These are phyloP conservation scores for Pterocarpus macrocarpus DNA, from an alignment of 306 rosid species.

Conservation along the genomic window DNA sequence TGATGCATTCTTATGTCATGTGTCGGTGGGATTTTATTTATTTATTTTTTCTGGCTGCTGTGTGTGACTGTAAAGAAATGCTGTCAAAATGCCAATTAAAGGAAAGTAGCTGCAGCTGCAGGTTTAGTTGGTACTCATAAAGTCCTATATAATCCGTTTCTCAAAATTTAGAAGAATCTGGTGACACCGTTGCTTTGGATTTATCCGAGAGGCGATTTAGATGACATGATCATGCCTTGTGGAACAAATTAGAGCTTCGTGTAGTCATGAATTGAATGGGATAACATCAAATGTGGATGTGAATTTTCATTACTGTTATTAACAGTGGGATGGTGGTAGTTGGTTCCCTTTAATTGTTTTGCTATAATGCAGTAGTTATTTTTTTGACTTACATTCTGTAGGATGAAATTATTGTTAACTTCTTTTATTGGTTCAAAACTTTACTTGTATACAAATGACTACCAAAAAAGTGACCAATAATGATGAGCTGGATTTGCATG, in stretches of 20 bases:
- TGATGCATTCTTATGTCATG: neutral
- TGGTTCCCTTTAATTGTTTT: constrained; percentile 12
- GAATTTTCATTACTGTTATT: constrained; percentile 8
- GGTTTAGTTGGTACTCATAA: neutral
- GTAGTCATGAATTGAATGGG: constrained; percentile 7
- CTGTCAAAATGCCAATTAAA: neutral
- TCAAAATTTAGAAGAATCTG: neutral
- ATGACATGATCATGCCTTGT: neutral
- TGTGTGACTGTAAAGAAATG: neutral
- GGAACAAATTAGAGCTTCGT: constrained; percentile 4
- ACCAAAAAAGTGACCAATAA: neutral
- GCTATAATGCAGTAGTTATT: neutral
- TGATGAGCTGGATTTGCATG: constrained; percentile 28
- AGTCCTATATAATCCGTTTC: neutral
- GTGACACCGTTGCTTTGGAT: neutral
- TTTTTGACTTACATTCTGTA: constrained; percentile 8
- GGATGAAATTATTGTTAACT: constrained; percentile 5
- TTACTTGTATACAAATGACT: constrained; percentile 21
- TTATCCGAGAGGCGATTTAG: too few species aligned
- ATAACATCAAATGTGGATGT: neutral
- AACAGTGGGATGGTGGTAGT: constrained; percentile 3
- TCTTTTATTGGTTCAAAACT: neutral
- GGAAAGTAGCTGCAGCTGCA: neutral
- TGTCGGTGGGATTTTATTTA: neutral
- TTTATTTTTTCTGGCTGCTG: neutral